Percentiles rank a stretch among this genome's conserved stretches.
These are phyloP conservation scores for Phlyctochytrium bullatum DNA, from an alignment of 192 early-diverging fungal genomes.

Conservation along the genomic window DNA sequence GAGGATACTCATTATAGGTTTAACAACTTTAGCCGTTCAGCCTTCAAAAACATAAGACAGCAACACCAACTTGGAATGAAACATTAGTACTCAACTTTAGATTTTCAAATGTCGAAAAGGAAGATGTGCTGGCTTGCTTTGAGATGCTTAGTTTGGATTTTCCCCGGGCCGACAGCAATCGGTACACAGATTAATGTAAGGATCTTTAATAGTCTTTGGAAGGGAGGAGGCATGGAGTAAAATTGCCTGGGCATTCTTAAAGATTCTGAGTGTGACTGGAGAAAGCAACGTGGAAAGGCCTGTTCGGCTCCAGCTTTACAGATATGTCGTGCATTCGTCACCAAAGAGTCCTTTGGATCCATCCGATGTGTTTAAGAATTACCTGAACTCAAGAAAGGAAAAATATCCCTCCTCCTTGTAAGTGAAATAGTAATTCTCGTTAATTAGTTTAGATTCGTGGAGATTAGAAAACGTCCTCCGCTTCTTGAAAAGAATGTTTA, in stretches of 20 bases:
- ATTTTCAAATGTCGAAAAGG: slow-evolving; percentile 36
- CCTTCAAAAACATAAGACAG: slow-evolving; percentile 35
- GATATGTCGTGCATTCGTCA: neutral
- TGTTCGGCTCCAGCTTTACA: slow-evolving; percentile 46
- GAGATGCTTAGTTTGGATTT: slow-evolving; percentile 46
- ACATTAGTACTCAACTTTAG: slow-evolving; percentile 38
- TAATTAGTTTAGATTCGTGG: slow-evolving; percentile 14
- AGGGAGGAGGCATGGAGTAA: slow-evolving; percentile 43
- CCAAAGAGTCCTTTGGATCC: neutral
- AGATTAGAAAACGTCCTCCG: slow-evolving; percentile 12
- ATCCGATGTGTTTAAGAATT: neutral
- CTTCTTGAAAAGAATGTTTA: slow-evolving; percentile 5
- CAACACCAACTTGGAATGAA: slow-evolving; percentile 48
- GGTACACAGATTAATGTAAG: neutral
- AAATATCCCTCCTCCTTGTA: slow-evolving; percentile 48
- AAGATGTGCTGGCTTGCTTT: slow-evolving; percentile 37
- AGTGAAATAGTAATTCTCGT: slow-evolving; percentile 10
- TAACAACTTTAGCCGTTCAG: slow-evolving; percentile 37
- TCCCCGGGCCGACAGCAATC: slow-evolving; percentile 5
- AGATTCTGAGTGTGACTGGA: slow-evolving; percentile 27
- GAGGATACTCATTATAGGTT: neutral
- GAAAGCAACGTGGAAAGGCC: slow-evolving; percentile 35
- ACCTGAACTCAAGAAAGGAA: slow-evolving; percentile 14
- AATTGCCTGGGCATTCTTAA: slow-evolving; percentile 52
- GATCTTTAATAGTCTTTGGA: neutral